Evolutionary conservation across 345 rosid genomes (phyloP).

Genomic region (Litchi chinensis): DNA sequence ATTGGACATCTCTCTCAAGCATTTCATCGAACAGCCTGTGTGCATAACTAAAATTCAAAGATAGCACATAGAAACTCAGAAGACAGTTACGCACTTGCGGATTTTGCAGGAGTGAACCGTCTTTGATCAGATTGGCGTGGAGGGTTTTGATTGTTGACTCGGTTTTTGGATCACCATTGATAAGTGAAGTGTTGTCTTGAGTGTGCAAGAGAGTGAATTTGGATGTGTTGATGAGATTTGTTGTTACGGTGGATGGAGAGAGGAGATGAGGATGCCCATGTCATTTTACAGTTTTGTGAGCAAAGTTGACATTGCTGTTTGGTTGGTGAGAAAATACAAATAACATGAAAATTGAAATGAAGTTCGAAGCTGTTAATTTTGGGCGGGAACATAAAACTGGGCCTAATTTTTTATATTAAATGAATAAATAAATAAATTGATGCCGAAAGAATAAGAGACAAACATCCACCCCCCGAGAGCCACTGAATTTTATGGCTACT

Average conservation of each 20-base stretch:
- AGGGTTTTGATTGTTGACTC: conserved; percentile 6
- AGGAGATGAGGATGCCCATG: conserved; percentile 3
- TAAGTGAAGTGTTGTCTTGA: background rate
- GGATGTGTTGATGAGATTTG: background rate
- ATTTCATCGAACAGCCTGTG: conserved; percentile 36
- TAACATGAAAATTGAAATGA: background rate
- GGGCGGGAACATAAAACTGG: too few species aligned
- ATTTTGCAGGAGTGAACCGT: conserved; percentile 26
- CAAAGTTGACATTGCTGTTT: background rate
- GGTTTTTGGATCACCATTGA: background rate
- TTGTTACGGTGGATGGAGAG: background rate
- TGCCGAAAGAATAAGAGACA: too few species aligned
- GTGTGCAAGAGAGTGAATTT: background rate
- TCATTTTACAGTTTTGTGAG: background rate
- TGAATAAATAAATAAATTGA: too few species aligned
- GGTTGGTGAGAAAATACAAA: background rate
- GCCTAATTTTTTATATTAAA: too few species aligned
- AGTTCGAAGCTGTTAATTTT: too few species aligned
- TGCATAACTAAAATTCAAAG: conserved; percentile 24
- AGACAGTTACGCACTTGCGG: conserved; percentile 18
- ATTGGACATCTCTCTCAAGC: conserved; percentile 33
- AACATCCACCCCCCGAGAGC: too few species aligned
- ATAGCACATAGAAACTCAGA: conserved; percentile 2
- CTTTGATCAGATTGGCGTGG: conserved; percentile 32
- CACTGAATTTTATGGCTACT: too few species aligned